Evolutionary conservation across 768 basidiomycete genomes (phyloP), one percentile per base, ranked within the genome.

Genomic region (Auriscalpium microsporum): DNA sequence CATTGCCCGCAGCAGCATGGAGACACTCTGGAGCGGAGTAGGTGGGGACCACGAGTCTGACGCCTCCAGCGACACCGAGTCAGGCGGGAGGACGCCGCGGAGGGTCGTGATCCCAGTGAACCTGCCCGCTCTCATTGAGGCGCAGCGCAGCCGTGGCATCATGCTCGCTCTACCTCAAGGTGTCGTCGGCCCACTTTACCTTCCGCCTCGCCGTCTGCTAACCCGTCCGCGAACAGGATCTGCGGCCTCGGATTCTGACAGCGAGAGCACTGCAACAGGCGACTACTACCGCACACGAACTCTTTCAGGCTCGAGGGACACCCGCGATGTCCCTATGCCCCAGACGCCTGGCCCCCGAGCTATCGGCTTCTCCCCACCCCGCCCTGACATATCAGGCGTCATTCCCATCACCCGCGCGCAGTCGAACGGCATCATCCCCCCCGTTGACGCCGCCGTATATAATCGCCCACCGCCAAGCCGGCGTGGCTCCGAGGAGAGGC

Each of bases 241-340:
- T 19, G 55, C 56, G 4, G 53, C 54, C 37, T 60, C 60, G 4
- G 60, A 62, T 53, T 62, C 61, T n/a, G 61, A 62, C 40, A 60
- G 56, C 21, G 61, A 62, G 16, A 60, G 59, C 36, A 60, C 61
- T 21, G 48, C 56, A 50, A 60, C 60, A 2, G 58, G 60, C 17
- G 61, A 58, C 36, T 53, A 58, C 4, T 61, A 59, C 16, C n/a
- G n/a, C 53, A 2, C 51, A 59, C 16, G 56, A 58, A 42, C 17
- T 34, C 37, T 28, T 7, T 28, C 28, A 2, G 28, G 28, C 28
- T 28, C 28, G 28, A 28, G 28, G 28, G 28, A 28, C 28, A 28
- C 28, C 28, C 28, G 28, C 28, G 28, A 28, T 4, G 28, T 28
- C 28, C 28, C 28, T 28, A 28, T 28, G 28, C 28, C 28, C 28